Evolutionary conservation across 176 grass and related monocot species (phyloP).

Genomic region (Zoysia japonica): DNA sequence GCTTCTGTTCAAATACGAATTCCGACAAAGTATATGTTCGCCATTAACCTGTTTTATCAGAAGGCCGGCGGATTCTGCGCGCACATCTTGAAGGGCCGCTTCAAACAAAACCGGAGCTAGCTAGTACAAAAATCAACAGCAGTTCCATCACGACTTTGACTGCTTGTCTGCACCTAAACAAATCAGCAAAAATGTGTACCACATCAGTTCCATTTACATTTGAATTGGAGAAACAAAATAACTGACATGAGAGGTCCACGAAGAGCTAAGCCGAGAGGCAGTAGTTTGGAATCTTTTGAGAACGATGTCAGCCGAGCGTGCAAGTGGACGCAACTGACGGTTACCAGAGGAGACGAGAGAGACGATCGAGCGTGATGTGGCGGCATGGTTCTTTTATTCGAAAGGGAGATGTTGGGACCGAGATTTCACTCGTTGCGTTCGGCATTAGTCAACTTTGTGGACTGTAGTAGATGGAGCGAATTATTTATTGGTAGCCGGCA

Average conservation of each 20-base stretch:
- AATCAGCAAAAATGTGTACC: not conserved
- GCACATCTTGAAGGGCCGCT: not conserved
- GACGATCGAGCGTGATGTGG: not conserved
- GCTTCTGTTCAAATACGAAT: not conserved
- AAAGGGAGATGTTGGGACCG: not conserved
- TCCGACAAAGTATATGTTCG: not conserved
- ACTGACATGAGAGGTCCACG: not conserved
- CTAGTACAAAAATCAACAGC: not conserved
- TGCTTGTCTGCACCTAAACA: not conserved
- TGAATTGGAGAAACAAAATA: not conserved
- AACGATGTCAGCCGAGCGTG: not conserved
- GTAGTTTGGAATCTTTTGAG: not conserved
- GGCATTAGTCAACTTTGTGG: constrained; percentile 17
- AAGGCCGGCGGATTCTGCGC: not conserved
- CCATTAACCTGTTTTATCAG: not conserved
- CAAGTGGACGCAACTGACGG: constrained; percentile 33
- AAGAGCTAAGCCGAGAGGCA: not conserved
- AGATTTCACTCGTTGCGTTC: not conserved
- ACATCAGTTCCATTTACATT: not conserved
- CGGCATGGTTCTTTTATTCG: constrained; percentile 4
- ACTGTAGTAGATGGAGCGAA: not conserved
- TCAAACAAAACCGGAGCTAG: constrained; percentile 5
- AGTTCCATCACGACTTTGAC: not conserved
- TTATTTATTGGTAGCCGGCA: constrained; percentile 1
- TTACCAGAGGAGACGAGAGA: not conserved